Percentiles rank a stretch among this genome's conserved stretches.
phyloP scores from a whole-genome alignment of 176 grass and related monocot species.

The Hordeum vulgare region DNA sequence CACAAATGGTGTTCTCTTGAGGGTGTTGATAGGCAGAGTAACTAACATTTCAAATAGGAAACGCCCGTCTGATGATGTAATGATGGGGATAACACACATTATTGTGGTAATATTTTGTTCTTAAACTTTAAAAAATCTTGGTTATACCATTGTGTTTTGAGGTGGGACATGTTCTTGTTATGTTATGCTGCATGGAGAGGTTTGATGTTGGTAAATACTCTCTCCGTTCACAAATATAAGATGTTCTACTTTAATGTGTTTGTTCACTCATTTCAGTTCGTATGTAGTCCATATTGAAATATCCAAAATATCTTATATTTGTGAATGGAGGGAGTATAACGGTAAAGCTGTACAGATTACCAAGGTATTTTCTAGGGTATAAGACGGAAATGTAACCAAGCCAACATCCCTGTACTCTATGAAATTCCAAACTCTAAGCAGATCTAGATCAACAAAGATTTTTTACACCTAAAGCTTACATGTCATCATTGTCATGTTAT shows the following conservation, averaged over 20 bases:
- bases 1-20: constrained; percentile 96
- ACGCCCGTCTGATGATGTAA: constrained; percentile 33
- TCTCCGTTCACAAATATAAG: too few species aligned
- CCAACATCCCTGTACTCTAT: neutral
- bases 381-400: neutral
- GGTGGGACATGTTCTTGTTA: neutral
- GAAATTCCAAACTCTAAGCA: neutral
- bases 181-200: neutral
- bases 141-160: neutral
- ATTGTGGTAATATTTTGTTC: constrained; percentile 67
- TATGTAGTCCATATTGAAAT: too few species aligned
- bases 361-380: neutral
- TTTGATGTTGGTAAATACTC: neutral
- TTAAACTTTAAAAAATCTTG: constrained; percentile 7
- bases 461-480: neutral
- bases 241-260: too few species aligned
- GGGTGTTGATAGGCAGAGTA: constrained; percentile 75
- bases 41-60: constrained; percentile 33
- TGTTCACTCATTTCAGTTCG: too few species aligned
- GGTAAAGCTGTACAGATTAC: neutral
- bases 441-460: neutral
- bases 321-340: neutral
- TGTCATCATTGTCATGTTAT: neutral
- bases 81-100: constrained; percentile 82
- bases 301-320: too few species aligned